These are phyloP conservation scores for Chamaecyparis obtusa DNA, from an alignment of 75 land plant genomes.

Conservation along the genomic window DNA sequence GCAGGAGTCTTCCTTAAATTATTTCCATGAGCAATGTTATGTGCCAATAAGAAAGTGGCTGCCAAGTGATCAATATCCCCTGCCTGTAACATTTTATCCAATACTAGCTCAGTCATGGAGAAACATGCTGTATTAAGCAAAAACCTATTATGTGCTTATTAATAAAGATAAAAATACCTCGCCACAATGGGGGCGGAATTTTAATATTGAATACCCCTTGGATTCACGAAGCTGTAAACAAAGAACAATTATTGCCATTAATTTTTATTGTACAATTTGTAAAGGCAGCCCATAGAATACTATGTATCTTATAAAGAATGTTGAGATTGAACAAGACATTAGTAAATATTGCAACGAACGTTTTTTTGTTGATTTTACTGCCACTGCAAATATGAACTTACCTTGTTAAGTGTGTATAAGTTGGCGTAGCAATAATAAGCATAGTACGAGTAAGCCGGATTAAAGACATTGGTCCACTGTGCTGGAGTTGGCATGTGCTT, in stretches of 20 bases:
- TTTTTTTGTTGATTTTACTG: neutral
- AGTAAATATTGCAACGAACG: neutral
- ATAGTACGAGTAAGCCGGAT: slow-evolving; percentile 98
- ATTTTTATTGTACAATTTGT: neutral
- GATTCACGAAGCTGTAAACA: slow-evolving; percentile 84
- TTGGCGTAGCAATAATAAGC: slow-evolving; percentile 98
- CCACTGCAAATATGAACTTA: slow-evolving; percentile 16
- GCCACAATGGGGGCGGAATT: slow-evolving; percentile 95
- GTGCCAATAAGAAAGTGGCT: slow-evolving; percentile 79
- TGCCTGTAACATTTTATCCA: slow-evolving; percentile 48
- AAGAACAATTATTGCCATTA: neutral
- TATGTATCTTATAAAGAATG: neutral
- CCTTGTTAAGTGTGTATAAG: slow-evolving; percentile 91
- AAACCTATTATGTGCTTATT: neutral
- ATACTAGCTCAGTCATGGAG: neutral
- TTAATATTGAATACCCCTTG: slow-evolving; percentile 90
- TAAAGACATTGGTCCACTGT: slow-evolving; percentile 88
- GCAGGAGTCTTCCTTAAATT: slow-evolving; percentile 97
- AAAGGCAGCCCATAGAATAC: neutral
- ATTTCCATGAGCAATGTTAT: slow-evolving; percentile 96
- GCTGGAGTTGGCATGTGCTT: slow-evolving; percentile 99
- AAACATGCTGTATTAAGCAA: neutral
- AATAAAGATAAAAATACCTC: slow-evolving; percentile 52
- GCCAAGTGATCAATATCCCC: slow-evolving; percentile 98
- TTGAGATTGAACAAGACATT: neutral